These are phyloP conservation scores for Phyllachora maydis DNA, from an alignment of 2,329 filamentous ascomycete genomes.

Conservation along the genomic window DNA sequence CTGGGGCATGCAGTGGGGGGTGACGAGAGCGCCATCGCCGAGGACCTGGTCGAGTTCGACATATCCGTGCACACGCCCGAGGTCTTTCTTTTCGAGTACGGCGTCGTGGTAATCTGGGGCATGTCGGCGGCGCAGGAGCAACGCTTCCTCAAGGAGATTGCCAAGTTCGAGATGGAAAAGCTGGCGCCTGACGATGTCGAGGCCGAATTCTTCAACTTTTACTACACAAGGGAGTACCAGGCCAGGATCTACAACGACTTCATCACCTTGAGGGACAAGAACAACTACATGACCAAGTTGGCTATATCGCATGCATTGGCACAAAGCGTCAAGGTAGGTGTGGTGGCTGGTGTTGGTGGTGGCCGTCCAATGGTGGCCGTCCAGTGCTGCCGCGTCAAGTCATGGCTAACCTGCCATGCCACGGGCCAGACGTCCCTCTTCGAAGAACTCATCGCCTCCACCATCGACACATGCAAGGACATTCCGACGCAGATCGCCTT, in stretches of 20 bases:
- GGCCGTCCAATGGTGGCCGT: too few species aligned
- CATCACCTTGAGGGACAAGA: conserved; percentile 81
- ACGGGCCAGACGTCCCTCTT: conserved; percentile 89
- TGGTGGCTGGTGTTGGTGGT: too few species aligned
- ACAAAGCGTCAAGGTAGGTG: conserved; percentile 69
- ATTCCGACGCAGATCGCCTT: conserved; percentile 82
- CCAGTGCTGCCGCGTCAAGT: too few species aligned
- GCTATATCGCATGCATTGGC: conserved; percentile 90
- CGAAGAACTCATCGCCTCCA: conserved; percentile 85
- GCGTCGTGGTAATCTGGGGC: conserved; percentile 95
- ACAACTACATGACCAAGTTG: conserved; percentile 95
- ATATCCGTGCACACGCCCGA: conserved; percentile 81
- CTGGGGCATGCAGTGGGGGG: too few species aligned
- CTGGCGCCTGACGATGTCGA: conserved; percentile 76
- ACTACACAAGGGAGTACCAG: conserved; percentile 96
- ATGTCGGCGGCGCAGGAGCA: conserved; percentile 85
- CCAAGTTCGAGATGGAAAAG: conserved; percentile 87
- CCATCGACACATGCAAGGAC: conserved; percentile 81
- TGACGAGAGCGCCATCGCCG: conserved; percentile 10
- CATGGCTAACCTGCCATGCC: too few species aligned
- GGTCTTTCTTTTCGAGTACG: conserved; percentile 92
- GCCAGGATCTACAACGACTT: conserved; percentile 99
- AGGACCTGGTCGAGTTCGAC: conserved; percentile 48
- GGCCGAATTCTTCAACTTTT: conserved; percentile 97
- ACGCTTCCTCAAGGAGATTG: conserved; percentile 78